Evolutionary conservation across 345 rosid species (phyloP).

Genomic region (Populus euphratica): DNA sequence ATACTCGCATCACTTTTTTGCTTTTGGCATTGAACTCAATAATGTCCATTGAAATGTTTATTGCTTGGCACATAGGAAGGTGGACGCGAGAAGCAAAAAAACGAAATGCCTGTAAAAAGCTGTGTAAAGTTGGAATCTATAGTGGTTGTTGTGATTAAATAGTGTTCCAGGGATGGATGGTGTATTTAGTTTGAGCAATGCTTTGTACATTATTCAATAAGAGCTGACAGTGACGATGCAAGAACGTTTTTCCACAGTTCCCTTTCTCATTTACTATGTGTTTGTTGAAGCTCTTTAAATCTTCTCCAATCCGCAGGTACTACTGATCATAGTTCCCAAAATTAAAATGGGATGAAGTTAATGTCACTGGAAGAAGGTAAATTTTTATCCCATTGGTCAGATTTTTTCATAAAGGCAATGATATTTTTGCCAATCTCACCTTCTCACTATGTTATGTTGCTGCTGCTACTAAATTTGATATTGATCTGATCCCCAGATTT

Average conservation of each 20-base stretch:
- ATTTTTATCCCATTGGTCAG: not conserved
- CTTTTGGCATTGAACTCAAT: not conserved
- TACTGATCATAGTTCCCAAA: not conserved
- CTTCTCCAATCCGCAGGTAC: not conserved
- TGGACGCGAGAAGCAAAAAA: slow-evolving; percentile 20
- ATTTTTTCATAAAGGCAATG: not conserved
- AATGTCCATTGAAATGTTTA: slow-evolving; percentile 17
- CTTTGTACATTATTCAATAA: not conserved
- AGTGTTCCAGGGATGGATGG: not conserved
- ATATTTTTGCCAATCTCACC: not conserved
- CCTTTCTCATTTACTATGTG: not conserved
- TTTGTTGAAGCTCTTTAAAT: not conserved
- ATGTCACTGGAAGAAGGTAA: not conserved
- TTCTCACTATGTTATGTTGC: not conserved
- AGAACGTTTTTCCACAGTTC: not conserved
- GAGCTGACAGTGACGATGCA: not conserved
- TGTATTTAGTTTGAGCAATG: not conserved
- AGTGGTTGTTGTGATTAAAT: not conserved
- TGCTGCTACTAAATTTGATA: not conserved
- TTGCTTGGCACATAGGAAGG: not conserved
- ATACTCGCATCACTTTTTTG: slow-evolving; percentile 21
- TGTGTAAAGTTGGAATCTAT: not conserved
- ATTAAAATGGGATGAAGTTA: not conserved
- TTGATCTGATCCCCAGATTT: not conserved
- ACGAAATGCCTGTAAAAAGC: slow-evolving; percentile 16